phyloP scores from a whole-genome alignment of 768 basidiomycete genomes.

The Boletales sp. region DNA sequence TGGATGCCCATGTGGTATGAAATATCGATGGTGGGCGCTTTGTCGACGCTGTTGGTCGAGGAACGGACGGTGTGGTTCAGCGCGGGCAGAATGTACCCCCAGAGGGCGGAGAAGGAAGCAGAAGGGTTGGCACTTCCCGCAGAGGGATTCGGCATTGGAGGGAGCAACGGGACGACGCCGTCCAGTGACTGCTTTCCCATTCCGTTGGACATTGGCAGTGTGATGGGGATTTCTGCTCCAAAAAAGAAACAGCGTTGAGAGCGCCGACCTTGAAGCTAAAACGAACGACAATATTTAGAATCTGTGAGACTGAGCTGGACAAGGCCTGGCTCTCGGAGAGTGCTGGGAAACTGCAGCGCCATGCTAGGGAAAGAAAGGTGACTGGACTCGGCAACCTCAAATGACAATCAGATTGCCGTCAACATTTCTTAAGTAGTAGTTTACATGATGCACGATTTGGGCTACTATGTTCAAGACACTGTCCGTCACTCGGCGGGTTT shows the following conservation, averaged over 20 bases:
- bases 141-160: conserved; percentile 49
- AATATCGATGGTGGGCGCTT: conserved; percentile 69
- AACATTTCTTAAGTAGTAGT: not conserved
- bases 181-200: conserved; percentile 28
- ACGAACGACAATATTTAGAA: no score
- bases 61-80: conserved; percentile 73
- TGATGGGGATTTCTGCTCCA: not conserved
- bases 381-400: no score
- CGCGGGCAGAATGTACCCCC: conserved; percentile 74
- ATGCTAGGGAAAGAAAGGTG: no score
- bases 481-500: conserved; percentile 29
- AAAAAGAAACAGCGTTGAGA: not conserved
- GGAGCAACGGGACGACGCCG: conserved; percentile 14
- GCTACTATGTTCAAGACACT: not conserved
- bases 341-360: no score
- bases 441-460: conserved; percentile 13
- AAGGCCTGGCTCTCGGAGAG: no score
- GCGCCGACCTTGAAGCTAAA: conserved; percentile 2
- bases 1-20: conserved; percentile 74
- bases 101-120: conserved; percentile 65
- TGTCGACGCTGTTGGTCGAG: conserved; percentile 54
- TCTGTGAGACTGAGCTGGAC: no score
- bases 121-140: conserved; percentile 71
- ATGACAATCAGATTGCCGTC: no score
- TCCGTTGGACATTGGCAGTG: conserved; percentile 24